Conservation (phyloP, 768 basidiomycete species). For the Omphalotus guepiniiformis region DNA sequence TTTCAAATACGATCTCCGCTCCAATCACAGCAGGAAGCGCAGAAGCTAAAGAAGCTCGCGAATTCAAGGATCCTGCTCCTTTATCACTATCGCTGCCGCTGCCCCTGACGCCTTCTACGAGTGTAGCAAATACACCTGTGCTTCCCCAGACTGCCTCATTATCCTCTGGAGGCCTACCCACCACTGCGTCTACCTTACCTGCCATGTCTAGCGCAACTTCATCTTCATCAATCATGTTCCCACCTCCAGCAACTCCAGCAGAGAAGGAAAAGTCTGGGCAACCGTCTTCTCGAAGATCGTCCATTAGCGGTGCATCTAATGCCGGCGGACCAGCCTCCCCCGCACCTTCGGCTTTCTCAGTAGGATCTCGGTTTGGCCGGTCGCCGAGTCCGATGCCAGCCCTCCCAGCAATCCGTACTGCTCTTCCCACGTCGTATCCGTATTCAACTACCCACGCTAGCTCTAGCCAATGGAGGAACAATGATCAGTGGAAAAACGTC, state of each 20-base stretch:
- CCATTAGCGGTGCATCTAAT: slow-evolving; percentile 69
- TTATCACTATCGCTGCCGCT: slow-evolving; percentile 20
- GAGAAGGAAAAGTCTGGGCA: slow-evolving; percentile 55
- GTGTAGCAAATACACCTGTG: slow-evolving; percentile 64
- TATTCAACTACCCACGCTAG: slow-evolving; percentile 5
- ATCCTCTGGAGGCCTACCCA: slow-evolving; percentile 18
- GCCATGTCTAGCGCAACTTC: slow-evolving; percentile 4
- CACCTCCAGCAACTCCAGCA: slow-evolving; percentile 50
- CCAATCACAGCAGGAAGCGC: slow-evolving; percentile 52
- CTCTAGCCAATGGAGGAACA: slow-evolving; percentile 6
- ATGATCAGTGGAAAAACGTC: slow-evolving; percentile 11
- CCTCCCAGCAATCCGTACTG: slow-evolving; percentile 84
- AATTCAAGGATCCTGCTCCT: slow-evolving; percentile 17
- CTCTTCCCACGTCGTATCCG: slow-evolving; percentile 41
- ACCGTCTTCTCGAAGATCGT: slow-evolving; percentile 59
- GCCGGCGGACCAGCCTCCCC: slow-evolving; percentile 64
- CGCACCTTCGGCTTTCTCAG: slow-evolving; percentile 41
- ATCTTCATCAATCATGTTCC: slow-evolving; percentile 42
- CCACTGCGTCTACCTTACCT: slow-evolving; percentile 19
- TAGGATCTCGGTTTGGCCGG: slow-evolving; percentile 57
- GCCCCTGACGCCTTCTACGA: slow-evolving; percentile 63
- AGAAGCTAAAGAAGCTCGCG: slow-evolving; percentile 26
- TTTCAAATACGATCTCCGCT: slow-evolving; percentile 3
- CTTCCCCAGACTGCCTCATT: slow-evolving; percentile 23
- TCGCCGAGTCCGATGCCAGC: slow-evolving; percentile 91